A percentile compares a stretch with the other conserved stretches of the same genome.
phyloP scores from a whole-genome alignment of 371 early-diverging fungal species.

The Batkoa obscura region DNA sequence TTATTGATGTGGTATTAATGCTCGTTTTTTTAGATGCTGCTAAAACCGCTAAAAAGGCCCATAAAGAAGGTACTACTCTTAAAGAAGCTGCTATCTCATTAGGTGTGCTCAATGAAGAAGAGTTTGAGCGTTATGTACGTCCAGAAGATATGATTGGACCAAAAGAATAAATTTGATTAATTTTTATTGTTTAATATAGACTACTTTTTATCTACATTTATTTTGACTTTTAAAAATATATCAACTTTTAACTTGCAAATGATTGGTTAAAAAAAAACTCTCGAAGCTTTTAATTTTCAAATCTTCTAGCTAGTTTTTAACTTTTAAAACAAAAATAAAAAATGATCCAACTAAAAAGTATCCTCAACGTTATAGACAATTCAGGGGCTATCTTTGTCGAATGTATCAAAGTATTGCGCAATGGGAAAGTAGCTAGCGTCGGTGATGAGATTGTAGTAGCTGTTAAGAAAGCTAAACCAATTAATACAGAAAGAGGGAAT shows the following conservation, averaged over 20 bases:
- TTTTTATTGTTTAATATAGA: too few species aligned
- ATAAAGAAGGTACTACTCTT: constrained; percentile 50
- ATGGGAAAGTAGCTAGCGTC: constrained; percentile 53
- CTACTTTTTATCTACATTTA: too few species aligned
- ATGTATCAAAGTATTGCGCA: constrained; percentile 85
- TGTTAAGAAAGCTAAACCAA: constrained; percentile 69
- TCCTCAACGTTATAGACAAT: constrained; percentile 86
- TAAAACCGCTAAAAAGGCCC: constrained; percentile 85
- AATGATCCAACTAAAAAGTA: constrained; percentile 71
- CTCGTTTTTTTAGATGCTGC: constrained; percentile 41
- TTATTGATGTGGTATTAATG: neutral
- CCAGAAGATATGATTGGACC: constrained; percentile 74
- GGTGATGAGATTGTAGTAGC: constrained; percentile 93
- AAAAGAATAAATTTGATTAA: neutral
- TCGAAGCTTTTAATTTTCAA: neutral
- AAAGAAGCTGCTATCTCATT: constrained; percentile 73
- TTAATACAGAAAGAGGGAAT: constrained; percentile 12
- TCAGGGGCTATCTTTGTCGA: constrained; percentile 86
- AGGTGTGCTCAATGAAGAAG: constrained; percentile 54
- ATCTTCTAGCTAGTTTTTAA: neutral
- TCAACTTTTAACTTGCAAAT: too few species aligned
- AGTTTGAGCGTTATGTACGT: constrained; percentile 79
- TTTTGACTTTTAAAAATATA: too few species aligned
- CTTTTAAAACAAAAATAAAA: neutral
- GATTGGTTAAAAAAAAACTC: neutral